Percentiles rank a stretch among this genome's conserved stretches.
Conservation (phyloP, 2,329 filamentous ascomycete species). For the Fusarium sp. region DNA sequence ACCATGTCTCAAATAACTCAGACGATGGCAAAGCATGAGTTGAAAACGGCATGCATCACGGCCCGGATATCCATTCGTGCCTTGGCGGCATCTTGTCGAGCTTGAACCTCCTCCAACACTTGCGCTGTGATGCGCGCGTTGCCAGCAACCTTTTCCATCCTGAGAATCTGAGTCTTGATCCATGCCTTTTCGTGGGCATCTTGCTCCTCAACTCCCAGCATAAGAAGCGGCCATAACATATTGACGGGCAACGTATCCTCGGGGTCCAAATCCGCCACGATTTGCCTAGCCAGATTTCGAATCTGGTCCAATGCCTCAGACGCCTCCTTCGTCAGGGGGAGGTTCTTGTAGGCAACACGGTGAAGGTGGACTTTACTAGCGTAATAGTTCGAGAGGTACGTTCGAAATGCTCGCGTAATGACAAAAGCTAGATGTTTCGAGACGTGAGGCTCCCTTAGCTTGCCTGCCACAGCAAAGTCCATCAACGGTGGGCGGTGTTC, state of each 20-base stretch:
- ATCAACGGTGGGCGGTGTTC: slow-evolving; percentile 62
- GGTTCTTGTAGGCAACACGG: slow-evolving; percentile 63
- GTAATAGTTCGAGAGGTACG: slow-evolving; percentile 65
- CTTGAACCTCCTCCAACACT: slow-evolving; percentile 57
- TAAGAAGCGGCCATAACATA: slow-evolving; percentile 66
- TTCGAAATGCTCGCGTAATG: slow-evolving; percentile 63
- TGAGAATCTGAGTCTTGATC: slow-evolving; percentile 60
- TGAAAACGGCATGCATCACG: slow-evolving; percentile 60
- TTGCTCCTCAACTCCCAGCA: slow-evolving; percentile 65
- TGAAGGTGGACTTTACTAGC: slow-evolving; percentile 66
- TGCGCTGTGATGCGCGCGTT: slow-evolving; percentile 57
- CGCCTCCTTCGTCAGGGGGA: slow-evolving; percentile 62
- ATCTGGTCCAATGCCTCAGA: slow-evolving; percentile 59
- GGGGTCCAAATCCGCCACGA: slow-evolving; percentile 51
- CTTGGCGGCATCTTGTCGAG: slow-evolving; percentile 52
- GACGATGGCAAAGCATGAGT: slow-evolving; percentile 63
- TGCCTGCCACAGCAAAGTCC: slow-evolving; percentile 64
- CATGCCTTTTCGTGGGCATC: slow-evolving; percentile 57
- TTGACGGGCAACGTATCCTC: slow-evolving; percentile 62
- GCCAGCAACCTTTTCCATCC: slow-evolving; percentile 56
- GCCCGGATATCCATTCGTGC: slow-evolving; percentile 55
- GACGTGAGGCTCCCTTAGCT: slow-evolving; percentile 58
- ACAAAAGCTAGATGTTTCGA: slow-evolving; percentile 59
- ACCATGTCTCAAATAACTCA: slow-evolving; percentile 4
- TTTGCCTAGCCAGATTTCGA: slow-evolving; percentile 56